Evolutionary conservation across 2,329 filamentous ascomycete genomes (phyloP).

Genomic region (Colletotrichum sp.): DNA sequence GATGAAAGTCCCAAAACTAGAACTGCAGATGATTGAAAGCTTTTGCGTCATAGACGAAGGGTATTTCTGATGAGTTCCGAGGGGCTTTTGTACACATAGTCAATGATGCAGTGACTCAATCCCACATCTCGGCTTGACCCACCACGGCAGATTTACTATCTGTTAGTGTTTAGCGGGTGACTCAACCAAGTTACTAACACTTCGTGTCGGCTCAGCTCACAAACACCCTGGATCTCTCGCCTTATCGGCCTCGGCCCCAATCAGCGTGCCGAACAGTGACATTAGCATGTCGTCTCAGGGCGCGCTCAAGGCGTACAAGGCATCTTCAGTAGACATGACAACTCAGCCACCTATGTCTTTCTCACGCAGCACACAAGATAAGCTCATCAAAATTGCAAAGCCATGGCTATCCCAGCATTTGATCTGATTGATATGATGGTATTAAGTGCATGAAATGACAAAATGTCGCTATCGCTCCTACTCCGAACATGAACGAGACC

Average conservation of each 20-base stretch:
- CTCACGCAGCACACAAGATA: not conserved
- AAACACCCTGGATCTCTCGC: not conserved
- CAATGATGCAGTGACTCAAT: not conserved
- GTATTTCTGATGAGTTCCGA: not conserved
- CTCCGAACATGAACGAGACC: not conserved
- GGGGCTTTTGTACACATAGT: not conserved
- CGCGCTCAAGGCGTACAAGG: not conserved
- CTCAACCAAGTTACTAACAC: not conserved
- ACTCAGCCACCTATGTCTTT: not conserved
- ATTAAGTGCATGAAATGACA: not conserved
- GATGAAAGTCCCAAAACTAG: not conserved
- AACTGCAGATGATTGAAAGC: not conserved
- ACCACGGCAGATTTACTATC: not conserved
- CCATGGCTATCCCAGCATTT: not conserved
- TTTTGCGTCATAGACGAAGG: accelerated
- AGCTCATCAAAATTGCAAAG: not conserved
- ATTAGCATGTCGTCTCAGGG: not conserved
- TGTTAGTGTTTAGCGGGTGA: not conserved
- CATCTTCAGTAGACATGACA: not conserved
- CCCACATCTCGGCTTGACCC: not conserved
- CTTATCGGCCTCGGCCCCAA: not conserved
- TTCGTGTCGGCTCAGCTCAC: not conserved
- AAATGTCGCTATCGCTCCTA: not conserved
- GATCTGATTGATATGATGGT: not conserved
- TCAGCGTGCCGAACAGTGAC: not conserved